These are phyloP conservation scores for Aspergillus viridinutans DNA, from an alignment of 2,329 filamentous ascomycete genomes.

Conservation along the genomic window DNA sequence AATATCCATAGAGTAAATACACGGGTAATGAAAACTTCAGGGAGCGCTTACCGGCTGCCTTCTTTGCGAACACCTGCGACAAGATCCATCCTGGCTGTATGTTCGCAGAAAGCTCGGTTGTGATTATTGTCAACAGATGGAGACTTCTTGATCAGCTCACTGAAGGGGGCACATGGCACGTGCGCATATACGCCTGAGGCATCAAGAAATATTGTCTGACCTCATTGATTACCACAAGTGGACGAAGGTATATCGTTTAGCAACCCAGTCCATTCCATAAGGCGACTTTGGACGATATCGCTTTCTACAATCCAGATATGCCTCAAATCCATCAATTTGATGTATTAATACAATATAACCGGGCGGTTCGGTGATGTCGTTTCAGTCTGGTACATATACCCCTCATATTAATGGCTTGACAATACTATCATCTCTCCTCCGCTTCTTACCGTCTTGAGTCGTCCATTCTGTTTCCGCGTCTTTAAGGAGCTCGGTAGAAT, in stretches of 20 bases:
- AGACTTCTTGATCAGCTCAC: neutral
- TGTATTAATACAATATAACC: constrained; percentile 5
- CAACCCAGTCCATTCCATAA: neutral
- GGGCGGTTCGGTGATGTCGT: constrained; percentile 11
- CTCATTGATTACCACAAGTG: constrained; percentile 12
- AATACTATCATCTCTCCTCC: constrained; percentile 1
- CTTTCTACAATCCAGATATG: neutral
- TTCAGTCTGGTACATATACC: constrained; percentile 16
- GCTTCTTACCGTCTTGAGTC: neutral
- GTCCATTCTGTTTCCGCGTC: neutral
- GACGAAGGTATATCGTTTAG: neutral
- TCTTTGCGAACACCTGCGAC: constrained; percentile 91
- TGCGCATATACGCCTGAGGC: constrained; percentile 17
- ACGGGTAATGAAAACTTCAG: neutral
- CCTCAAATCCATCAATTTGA: constrained; percentile 4
- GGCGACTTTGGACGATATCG: neutral
- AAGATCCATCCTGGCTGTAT: constrained; percentile 68
- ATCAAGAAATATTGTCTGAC: constrained; percentile 9
- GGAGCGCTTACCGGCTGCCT: constrained; percentile 57
- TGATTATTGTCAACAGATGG: neutral
- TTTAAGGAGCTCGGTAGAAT: neutral
- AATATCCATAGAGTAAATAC: constrained; percentile 6
- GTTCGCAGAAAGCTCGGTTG: neutral
- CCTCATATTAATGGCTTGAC: constrained; percentile 11
- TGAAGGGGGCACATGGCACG: constrained; percentile 14